These are phyloP conservation scores for Kandelia obovata DNA, from an alignment of 345 rosid genomes.

Conservation along the genomic window DNA sequence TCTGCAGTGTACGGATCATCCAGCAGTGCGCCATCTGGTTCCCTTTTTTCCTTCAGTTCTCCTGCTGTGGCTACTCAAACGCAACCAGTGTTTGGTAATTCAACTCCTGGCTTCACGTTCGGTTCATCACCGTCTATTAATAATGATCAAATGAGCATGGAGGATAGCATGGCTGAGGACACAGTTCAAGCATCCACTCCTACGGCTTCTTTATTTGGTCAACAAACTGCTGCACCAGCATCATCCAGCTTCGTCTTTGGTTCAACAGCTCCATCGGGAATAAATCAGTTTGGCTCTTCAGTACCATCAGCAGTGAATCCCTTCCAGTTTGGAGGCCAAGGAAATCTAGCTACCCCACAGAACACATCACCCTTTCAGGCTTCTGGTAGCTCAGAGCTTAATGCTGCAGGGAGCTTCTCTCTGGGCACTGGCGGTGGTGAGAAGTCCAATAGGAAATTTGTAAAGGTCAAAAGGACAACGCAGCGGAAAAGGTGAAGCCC, in stretches of 20 bases:
- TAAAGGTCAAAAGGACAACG: background rate
- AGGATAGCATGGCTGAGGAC: conserved; percentile 99
- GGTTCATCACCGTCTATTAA: conserved; percentile 44
- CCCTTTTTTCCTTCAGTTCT: conserved; percentile 50
- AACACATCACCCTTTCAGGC: conserved; percentile 54
- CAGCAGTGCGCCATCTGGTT: conserved; percentile 36
- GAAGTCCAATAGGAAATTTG: background rate
- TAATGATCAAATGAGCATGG: conserved; percentile 78
- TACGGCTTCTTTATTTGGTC: conserved; percentile 45
- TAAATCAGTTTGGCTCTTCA: conserved; percentile 6
- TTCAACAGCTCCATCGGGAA: conserved; percentile 22
- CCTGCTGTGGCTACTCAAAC: conserved; percentile 41
- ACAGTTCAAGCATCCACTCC: conserved; percentile 53
- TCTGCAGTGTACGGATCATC: conserved; percentile 53
- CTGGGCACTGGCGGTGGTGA: conserved; percentile 1
- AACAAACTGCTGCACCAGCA: conserved; percentile 33
- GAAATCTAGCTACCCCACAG: conserved; percentile 31
- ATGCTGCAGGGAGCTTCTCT: background rate
- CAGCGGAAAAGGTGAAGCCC: conserved; percentile 44
- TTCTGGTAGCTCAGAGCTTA: conserved; percentile 35
- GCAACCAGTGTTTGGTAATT: conserved; percentile 47
- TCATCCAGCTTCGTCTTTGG: conserved; percentile 38
- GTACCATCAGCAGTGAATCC: conserved; percentile 37
- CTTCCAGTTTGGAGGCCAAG: conserved; percentile 66
- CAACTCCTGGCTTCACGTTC: conserved; percentile 42